phyloP scores from a whole-genome alignment of 139 green algal genomes.

The Micractinium sp. region DNA sequence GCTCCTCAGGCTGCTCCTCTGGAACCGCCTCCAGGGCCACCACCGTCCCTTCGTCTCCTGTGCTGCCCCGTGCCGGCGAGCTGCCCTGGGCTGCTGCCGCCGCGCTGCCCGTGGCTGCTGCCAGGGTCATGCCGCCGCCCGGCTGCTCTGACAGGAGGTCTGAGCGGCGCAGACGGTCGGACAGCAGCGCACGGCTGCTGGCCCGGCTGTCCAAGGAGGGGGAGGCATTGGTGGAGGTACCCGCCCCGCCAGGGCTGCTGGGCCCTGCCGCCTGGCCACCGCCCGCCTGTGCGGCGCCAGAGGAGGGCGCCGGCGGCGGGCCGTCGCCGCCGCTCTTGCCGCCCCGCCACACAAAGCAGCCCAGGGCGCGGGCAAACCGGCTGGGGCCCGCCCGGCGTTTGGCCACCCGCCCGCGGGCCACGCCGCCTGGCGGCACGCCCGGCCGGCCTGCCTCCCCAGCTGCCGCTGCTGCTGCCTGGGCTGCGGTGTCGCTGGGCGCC shows the following conservation, averaged over 20 bases:
- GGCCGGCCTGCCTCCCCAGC: neutral
- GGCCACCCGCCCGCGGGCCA: slow-evolving; percentile 6
- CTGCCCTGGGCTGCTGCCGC: no score
- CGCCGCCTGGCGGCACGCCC: neutral
- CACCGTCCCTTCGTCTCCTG: neutral
- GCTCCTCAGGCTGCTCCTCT: neutral
- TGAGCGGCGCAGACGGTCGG: neutral
- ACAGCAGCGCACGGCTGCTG: slow-evolving; percentile 20
- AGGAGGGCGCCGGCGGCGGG: neutral
- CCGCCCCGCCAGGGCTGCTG: neutral
- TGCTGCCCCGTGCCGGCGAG: neutral
- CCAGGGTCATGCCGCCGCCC: no score
- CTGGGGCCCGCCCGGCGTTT: neutral
- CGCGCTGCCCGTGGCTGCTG: neutral
- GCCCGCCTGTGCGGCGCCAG: neutral
- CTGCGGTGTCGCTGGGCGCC: neutral
- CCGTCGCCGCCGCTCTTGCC: neutral
- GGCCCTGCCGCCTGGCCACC: neutral
- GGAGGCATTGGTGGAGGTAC: slow-evolving; percentile 4
- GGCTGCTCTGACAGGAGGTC: slow-evolving; percentile 11
- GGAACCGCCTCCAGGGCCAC: slow-evolving; percentile 23
- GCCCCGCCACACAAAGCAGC: neutral
- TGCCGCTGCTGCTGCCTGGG: neutral
- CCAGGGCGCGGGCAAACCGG: slow-evolving; percentile 1
- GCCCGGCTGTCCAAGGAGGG: slow-evolving; percentile 19